Conservation (phyloP, 352 stramenopile species). For the Phytophthora europaea region DNA sequence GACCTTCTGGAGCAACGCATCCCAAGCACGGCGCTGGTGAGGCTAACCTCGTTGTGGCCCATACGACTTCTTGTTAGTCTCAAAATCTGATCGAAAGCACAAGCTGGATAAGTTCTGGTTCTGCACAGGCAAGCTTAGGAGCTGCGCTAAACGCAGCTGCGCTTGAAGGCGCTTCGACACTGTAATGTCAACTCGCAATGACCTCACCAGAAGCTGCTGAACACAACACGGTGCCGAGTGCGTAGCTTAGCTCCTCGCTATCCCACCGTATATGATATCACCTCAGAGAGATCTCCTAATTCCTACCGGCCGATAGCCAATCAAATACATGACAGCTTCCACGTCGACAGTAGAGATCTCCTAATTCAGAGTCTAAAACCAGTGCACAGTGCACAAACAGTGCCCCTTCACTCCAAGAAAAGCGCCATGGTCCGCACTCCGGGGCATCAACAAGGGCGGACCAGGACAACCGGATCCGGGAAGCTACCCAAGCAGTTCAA, state of each 20-base stretch:
- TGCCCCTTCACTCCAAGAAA: conserved; percentile 19
- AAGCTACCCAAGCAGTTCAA: conserved; percentile 16
- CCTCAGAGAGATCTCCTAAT: conserved; percentile 28
- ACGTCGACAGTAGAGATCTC: conserved; percentile 4
- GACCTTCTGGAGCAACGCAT: conserved; percentile 62
- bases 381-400: neutral
- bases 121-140: too few species aligned
- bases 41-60: too few species aligned
- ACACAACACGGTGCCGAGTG: too few species aligned
- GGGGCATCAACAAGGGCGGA: conserved; percentile 7
- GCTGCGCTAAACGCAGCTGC: too few species aligned
- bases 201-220: too few species aligned
- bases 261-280: conserved; percentile 23
- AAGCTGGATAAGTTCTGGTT: too few species aligned
- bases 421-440: conserved; percentile 11
- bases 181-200: too few species aligned
- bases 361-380: conserved; percentile 23
- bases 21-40: conserved; percentile 56
- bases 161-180: too few species aligned
- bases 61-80: too few species aligned
- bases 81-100: too few species aligned
- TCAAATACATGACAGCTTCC: conserved; percentile 1
- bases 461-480: neutral
- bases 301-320: conserved; percentile 15
- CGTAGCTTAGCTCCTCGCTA: too few species aligned